Evolutionary conservation across 2,329 filamentous ascomycete genomes (phyloP), one percentile per base, ranked within the genome.

Genomic region (Pseudocercospora fijiensis): DNA sequence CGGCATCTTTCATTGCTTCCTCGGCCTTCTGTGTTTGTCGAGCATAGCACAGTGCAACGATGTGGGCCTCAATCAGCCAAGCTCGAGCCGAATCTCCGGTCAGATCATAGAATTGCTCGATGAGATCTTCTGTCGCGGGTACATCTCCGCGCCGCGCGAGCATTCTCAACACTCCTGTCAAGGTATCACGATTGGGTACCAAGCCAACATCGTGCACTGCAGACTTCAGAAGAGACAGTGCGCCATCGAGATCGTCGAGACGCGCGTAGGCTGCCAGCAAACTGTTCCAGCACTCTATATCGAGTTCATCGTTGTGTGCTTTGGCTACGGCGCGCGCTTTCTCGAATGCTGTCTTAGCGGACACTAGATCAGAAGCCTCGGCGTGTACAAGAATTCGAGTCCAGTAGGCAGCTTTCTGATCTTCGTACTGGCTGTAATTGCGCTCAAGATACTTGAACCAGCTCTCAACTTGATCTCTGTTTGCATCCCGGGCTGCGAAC

Each of bases 91-190:
- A 69, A 24, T 90, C 74, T 0, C 78, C 73, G 2, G 79, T 73
- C n/a, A 83, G 73, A 64, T 86, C 83, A 13, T 90, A 89, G 62
- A 85, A 80, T 56, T 75, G 72, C 28, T 83, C 81, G 69, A 90
- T 86, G 16, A 96, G 76, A 22, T 87, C 82, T 24, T 89, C 80
- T 1, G 90, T 87, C 58, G 85, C 84, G 22, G 88, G 85, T 1
- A 93, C 77, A 73, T 97, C 92, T 22, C 93, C 92, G 69, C 86
- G 84, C 13, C 82, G 82, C 16, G 88, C 88, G 57, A 86, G 86
- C 71, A 96, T 82, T 24, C 86, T 83, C 85, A 96, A 90, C 66
- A 96, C 78, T 4, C 88, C 89, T 2, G 85, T 86, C 70, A 91
- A 92, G 0, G 88, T 90, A 70, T 85, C 83, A 0, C 78, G 72